Base-by-base conservation (phyloP, 768 basidiomycete genomes). In the Leccinellum luteum region DNA sequence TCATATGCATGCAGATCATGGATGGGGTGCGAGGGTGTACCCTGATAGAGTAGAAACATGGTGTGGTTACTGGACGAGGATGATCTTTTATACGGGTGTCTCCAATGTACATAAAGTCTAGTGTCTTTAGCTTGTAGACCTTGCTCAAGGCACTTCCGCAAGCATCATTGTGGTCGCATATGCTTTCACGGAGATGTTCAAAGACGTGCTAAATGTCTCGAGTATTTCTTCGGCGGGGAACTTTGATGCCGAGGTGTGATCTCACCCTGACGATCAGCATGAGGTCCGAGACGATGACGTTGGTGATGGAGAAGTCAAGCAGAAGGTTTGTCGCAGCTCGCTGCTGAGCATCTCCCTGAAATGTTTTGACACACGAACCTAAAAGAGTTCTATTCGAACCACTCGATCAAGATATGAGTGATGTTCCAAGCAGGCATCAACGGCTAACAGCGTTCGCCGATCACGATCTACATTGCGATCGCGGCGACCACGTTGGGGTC, bases 391-490 rank as follows among this genome's bases (percentile, higher is more conserved):
- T n/a, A 41, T 41, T 41, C 38, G 17, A 2, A n/a, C 38, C 38
- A 41, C 38, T 41, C n/a, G 38, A 41, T 41, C 67, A 27, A 84
- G 75, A 52, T 71, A 75, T 3, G 83, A 84, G 23, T 82, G 69
- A 65, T 85, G 85, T 52, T 85, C 74, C 54, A 85, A 71, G 50
- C 81, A 77, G 72, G 77, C 85, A 48, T 79, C 77, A 43, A 85
- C 80, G 35, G 17, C 85, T 83, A 3, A 83, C 85, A 34, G 83
- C 72, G 59, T 86, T 82, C 35, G 13, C 84, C 84, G 12, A 86
- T 78, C 9, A 81, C 81, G 49, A 87, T 85, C 64, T 86, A 86
- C 77, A 83, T 79, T 1, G 82, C 85, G 4, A 84, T 77, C 1
- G 28, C 28, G 28, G 81, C 82, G 2, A 84, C 76, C 0, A 85